Evolutionary conservation across 805 yeast genomes (phyloP).

Genomic region (Candida incommunis): DNA sequence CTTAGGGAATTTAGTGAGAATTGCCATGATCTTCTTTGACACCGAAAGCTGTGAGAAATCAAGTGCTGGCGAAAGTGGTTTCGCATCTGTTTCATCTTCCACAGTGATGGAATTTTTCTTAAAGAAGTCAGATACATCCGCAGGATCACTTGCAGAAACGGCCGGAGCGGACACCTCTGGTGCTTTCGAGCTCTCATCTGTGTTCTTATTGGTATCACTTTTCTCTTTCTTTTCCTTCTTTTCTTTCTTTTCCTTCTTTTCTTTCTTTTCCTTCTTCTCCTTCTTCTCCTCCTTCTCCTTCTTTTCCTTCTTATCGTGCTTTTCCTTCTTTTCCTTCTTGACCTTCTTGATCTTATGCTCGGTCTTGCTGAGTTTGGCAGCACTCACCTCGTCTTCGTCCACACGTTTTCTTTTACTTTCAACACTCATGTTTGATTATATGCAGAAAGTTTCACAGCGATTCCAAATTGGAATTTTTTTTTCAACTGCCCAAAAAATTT

Average conservation of each 20-base stretch:
- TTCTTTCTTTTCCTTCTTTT: constrained; percentile 18
- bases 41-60: constrained; percentile 49
- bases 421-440: constrained; percentile 1
- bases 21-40: constrained; percentile 40
- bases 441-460: background rate
- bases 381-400: constrained; percentile 14
- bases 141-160: constrained; percentile 36
- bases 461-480: background rate
- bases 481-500: background rate
- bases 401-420: constrained; percentile 4
- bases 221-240: constrained; percentile 19
- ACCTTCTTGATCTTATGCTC: constrained; percentile 17
- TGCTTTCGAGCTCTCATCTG: constrained; percentile 2
- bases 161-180: constrained; percentile 16
- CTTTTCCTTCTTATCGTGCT: constrained; percentile 26
- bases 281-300: constrained; percentile 24
- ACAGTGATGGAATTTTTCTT: constrained; percentile 62
- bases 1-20: constrained; percentile 57
- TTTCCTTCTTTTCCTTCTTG: constrained; percentile 17
- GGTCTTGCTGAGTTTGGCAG: constrained; percentile 14
- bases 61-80: constrained; percentile 48
- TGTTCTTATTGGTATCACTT: constrained; percentile 24
- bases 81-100: constrained; percentile 36
- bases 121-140: constrained; percentile 44
- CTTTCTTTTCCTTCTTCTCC: constrained; percentile 19